Evolutionary conservation across 371 early-diverging fungal species (phyloP).

Genomic region (Saksenaea oblongispora): DNA sequence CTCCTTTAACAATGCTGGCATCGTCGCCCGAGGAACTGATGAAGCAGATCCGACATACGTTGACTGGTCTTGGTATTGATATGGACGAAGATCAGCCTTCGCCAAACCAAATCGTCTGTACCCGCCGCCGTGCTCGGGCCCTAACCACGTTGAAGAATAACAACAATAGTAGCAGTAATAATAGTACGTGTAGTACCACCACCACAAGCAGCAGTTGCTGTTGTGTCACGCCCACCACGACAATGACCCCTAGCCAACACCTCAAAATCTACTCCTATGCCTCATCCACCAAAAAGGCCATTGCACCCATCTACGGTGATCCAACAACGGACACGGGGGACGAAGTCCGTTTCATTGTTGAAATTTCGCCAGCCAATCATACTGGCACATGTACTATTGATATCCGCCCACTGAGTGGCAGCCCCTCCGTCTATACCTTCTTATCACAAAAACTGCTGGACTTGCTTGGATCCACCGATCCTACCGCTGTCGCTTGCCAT

Average conservation of each 20-base stretch:
- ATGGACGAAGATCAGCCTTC: neutral
- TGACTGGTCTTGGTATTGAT: neutral
- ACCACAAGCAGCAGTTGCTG: neutral
- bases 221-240: neutral
- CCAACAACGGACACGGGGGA: constrained; percentile 72
- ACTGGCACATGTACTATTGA: constrained; percentile 76
- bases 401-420: constrained; percentile 77
- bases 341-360: constrained; percentile 72
- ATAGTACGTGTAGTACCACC: neutral
- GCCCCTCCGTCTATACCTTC: constrained; percentile 82
- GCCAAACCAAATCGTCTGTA: neutral
- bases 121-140: neutral
- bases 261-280: neutral
- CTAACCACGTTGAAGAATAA: neutral
- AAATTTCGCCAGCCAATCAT: constrained; percentile 76
- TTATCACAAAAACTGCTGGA: constrained; percentile 70
- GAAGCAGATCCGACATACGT: neutral
- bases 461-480: constrained; percentile 25
- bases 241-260: neutral
- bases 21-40: neutral
- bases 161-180: neutral
- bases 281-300: neutral
- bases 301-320: constrained; percentile 84
- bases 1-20: neutral
- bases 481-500: neutral